Percentiles rank a stretch among this genome's conserved stretches.
Conservation (phyloP, 768 basidiomycete species). For the Trametes meyenii region DNA sequence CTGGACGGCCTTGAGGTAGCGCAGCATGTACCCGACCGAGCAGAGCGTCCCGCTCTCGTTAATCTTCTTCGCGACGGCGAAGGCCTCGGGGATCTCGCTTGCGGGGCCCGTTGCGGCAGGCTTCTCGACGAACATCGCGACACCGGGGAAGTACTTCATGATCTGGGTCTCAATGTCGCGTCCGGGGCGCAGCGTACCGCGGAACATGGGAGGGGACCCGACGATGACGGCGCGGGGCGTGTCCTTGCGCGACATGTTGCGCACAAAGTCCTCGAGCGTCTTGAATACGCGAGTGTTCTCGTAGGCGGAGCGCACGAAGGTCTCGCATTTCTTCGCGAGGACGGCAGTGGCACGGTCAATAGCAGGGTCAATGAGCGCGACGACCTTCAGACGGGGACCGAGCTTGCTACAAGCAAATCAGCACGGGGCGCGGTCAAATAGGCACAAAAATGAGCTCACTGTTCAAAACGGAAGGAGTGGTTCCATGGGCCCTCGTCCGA, state of each 20-base stretch:
- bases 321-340: conserved; percentile 88
- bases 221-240: conserved; percentile 83
- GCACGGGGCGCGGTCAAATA: neutral
- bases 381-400: conserved; percentile 92
- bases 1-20: conserved; percentile 92
- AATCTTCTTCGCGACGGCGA: conserved; percentile 73
- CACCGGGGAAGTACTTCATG: conserved; percentile 83
- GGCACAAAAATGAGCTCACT: conserved; percentile 49
- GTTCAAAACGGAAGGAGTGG: conserved; percentile 88
- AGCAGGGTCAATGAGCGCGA: conserved; percentile 92
- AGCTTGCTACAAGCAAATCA: conserved; percentile 66
- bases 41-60: conserved; percentile 72
- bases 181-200: conserved; percentile 73
- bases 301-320: conserved; percentile 94
- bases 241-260: conserved; percentile 62
- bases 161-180: conserved; percentile 89
- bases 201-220: conserved; percentile 92
- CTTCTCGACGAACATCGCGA: conserved; percentile 91
- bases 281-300: conserved; percentile 84
- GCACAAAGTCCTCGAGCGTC: conserved; percentile 83
- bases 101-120: conserved; percentile 83
- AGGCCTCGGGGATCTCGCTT: conserved; percentile 67
- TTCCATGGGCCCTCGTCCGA: conserved; percentile 92
- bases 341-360: conserved; percentile 78
- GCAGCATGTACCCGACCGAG: conserved; percentile 95